phyloP scores from a whole-genome alignment of 805 yeast genomes.

The Starmerella powellii region DNA sequence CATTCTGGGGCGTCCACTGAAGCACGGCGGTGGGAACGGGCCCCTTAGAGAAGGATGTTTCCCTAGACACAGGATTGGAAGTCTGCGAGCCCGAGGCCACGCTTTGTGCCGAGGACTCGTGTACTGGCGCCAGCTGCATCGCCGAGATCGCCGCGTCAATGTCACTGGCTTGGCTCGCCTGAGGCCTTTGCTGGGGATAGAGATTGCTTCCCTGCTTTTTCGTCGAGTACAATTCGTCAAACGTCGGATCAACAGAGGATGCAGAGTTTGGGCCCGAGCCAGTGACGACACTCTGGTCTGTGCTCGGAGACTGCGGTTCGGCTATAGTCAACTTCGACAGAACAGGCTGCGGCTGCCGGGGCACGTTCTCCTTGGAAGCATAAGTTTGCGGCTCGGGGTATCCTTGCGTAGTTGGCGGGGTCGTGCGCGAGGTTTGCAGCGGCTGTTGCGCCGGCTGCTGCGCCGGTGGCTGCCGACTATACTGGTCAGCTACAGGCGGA shows the following conservation, averaged over 20 bases:
- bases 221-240: not conserved
- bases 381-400: not conserved
- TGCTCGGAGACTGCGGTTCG: constrained; percentile 2
- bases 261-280: constrained; percentile 4
- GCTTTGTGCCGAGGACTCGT: not conserved
- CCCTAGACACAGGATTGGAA: not conserved
- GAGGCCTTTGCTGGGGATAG: not conserved
- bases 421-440: too few relatives aligned
- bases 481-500: too few relatives aligned
- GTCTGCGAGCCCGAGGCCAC: not conserved
- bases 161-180: constrained; percentile 22
- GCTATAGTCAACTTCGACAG: constrained; percentile 1
- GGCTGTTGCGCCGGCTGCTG: too few relatives aligned
- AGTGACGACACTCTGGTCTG: constrained; percentile 1
- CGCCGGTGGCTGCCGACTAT: too few relatives aligned
- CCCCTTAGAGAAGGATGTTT: not conserved
- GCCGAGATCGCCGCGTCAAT: constrained; percentile 33
- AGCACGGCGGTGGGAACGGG: constrained; percentile 17
- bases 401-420: too few relatives aligned
- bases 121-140: constrained; percentile 11
- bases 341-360: not conserved
- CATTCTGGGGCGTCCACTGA: constrained; percentile 79
- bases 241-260: not conserved
- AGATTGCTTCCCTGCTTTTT: not conserved
- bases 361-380: too few relatives aligned